A percentile compares a stretch with the other conserved stretches of the same genome.
phyloP scores from a whole-genome alignment of 441 rosid genomes.

The Pelargonium fulgidum region DNA sequence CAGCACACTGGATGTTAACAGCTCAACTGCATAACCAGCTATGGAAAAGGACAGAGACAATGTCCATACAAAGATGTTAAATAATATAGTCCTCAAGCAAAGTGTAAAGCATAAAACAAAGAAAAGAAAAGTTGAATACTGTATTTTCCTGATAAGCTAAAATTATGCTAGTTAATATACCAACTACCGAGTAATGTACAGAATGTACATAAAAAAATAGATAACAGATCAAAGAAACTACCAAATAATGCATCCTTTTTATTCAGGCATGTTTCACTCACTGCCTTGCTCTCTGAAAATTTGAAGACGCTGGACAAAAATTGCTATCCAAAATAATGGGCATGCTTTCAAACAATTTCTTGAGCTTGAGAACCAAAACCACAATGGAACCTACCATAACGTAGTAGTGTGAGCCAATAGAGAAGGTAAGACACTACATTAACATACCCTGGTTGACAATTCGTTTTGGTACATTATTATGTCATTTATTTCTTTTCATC shows the following conservation, averaged over 20 bases:
- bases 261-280: neutral
- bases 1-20: slow-evolving; percentile 18
- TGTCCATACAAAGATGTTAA: slow-evolving; percentile 11
- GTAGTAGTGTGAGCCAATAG: neutral
- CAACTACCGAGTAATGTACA: neutral
- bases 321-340: neutral
- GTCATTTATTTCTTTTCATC: neutral
- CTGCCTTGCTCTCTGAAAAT: neutral
- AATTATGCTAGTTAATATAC: neutral
- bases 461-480: neutral
- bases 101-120: neutral
- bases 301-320: neutral
- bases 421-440: neutral
- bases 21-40: slow-evolving; percentile 21
- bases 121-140: too few relatives aligned
- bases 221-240: neutral
- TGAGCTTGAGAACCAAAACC: neutral
- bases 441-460: neutral
- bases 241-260: neutral
- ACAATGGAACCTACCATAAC: neutral
- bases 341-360: slow-evolving; percentile 1
- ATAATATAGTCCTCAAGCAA: slow-evolving; percentile 9
- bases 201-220: neutral
- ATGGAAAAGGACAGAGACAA: slow-evolving; percentile 17
- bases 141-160: too few relatives aligned